Evolutionary conservation across 2,329 filamentous ascomycete genomes (phyloP).

Genomic region (Catunica adiposa): DNA sequence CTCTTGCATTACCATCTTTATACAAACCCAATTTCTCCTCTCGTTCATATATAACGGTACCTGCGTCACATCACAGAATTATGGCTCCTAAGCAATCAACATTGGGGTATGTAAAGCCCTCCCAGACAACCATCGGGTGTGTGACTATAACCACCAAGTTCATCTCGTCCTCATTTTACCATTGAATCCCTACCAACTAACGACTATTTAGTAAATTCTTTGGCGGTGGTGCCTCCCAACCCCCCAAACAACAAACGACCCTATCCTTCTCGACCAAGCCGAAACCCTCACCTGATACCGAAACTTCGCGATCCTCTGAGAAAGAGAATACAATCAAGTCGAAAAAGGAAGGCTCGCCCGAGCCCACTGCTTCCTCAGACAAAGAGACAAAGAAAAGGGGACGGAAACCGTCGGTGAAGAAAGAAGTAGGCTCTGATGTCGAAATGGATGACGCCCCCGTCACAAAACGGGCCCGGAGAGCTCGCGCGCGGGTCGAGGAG

Average conservation of each 20-base stretch:
- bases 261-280: slow-evolving; percentile 54
- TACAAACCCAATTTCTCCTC: too few relatives aligned
- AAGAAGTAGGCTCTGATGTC: slow-evolving; percentile 17
- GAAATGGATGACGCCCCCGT: slow-evolving; percentile 15
- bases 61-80: not conserved
- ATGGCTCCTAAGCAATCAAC: slow-evolving; percentile 59
- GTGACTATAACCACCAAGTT: slow-evolving; percentile 22
- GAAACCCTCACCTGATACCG: slow-evolving; percentile 16
- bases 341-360: slow-evolving; percentile 17
- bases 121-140: slow-evolving; percentile 59
- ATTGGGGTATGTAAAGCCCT: slow-evolving; percentile 68
- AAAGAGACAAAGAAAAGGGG: slow-evolving; percentile 20
- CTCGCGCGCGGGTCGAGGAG: slow-evolving; percentile 7
- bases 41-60: too few relatives aligned
- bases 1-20: too few relatives aligned
- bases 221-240: slow-evolving; percentile 37
- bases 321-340: slow-evolving; percentile 14
- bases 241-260: slow-evolving; percentile 58
- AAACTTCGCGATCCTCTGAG: not conserved
- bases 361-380: slow-evolving; percentile 13
- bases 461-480: slow-evolving; percentile 6
- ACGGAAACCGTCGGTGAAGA: slow-evolving; percentile 20
- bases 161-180: not conserved
- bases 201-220: slow-evolving; percentile 67
- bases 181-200: not conserved